Evolutionary conservation across 208 protist genomes (phyloP), one percentile per base, ranked within the genome.

Genomic region (Crithidia thermophila): DNA sequence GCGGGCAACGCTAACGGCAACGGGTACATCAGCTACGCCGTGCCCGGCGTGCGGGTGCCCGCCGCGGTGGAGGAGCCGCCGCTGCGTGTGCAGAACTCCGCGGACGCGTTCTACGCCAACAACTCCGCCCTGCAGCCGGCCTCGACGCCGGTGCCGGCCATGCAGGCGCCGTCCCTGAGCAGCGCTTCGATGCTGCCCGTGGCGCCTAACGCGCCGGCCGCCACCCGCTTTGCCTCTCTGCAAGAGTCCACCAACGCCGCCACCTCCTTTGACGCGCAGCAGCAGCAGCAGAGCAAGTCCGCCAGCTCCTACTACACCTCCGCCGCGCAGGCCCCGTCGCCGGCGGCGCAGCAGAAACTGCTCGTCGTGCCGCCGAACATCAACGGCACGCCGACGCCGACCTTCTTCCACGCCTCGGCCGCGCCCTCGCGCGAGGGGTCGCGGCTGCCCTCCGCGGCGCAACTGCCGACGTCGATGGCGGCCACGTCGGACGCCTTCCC

Each of bases 361-460:
- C 70, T 87, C 21, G 65, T 69, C 8, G 46, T 70, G 21, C 65
- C 71, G 0, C 71, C 77, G 49, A 28, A 79, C 67, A 78, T 83
- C 43, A 56, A 73, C 25, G 72, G 72, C 33, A 40, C 57, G 43
- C 57, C 62, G 10, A 39, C 57, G 28, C 64, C 61, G 10, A 74
- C 39, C n/a, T 50, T 57, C 50, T 47, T 63, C 31, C 50, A 61
- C 27, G 50, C 36, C 42, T 75, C 76, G 3, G 25, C 42, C 9
- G 40, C 57, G 25, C 56, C 49, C 25, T 74, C 68, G 34, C 51
- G 27, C n/a, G 68, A 61, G 33, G 57, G 27, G 2, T 74, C 68
- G 21, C 68, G 58, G 10, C 59, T 61, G 34, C 49, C 58, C 4
- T 67, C 67, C 14, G 59, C 69, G 1, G 47, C 25, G 16, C 61